A percentile compares a stretch with the other conserved stretches of the same genome.
Conservation (phyloP, 768 basidiomycete species). For the Gymnopilus dilepis region DNA sequence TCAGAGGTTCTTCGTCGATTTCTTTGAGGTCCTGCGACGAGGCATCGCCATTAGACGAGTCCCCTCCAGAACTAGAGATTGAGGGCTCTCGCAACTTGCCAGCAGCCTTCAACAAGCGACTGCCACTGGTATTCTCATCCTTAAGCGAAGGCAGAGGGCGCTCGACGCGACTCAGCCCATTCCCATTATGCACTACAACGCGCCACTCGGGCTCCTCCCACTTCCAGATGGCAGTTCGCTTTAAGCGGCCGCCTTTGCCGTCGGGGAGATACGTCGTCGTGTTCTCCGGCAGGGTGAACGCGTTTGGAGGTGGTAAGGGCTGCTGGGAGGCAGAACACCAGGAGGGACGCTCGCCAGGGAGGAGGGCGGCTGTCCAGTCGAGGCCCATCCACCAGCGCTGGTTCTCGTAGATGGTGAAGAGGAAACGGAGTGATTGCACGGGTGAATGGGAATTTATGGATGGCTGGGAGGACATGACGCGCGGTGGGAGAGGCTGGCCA, state of each 20-base stretch:
- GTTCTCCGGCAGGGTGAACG: slow-evolving; percentile 69
- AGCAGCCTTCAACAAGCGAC: slow-evolving; percentile 61
- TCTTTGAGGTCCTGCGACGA: slow-evolving; percentile 36
- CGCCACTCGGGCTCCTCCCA: slow-evolving; percentile 96
- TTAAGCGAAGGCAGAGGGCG: slow-evolving; percentile 57
- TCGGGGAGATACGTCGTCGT: slow-evolving; percentile 61
- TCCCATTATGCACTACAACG: slow-evolving; percentile 67
- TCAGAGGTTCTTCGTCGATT: slow-evolving; percentile 55
- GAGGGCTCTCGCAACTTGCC: slow-evolving; percentile 48
- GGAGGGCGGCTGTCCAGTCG: slow-evolving; percentile 92
- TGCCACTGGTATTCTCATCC: slow-evolving; percentile 49
- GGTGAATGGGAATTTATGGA: slow-evolving; percentile 35
- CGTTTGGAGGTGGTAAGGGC: slow-evolving; percentile 72
- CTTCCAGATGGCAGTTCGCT: slow-evolving; percentile 80
- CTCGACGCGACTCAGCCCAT: slow-evolving; percentile 58
- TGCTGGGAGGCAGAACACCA: slow-evolving; percentile 72
- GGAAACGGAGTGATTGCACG: slow-evolving; percentile 67
- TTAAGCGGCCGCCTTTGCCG: slow-evolving; percentile 53
- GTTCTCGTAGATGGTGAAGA: slow-evolving; percentile 92
- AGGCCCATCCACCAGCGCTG: slow-evolving; percentile 98
- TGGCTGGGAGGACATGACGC: slow-evolving; percentile 40
- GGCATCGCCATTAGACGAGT: slow-evolving; percentile 28
- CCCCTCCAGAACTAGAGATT: slow-evolving; percentile 18
- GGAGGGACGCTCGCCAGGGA: slow-evolving; percentile 88
- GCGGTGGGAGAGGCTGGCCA: slow-evolving; percentile 56